These are phyloP conservation scores for Myrica gale DNA, from an alignment of 306 rosid species.

Conservation along the genomic window DNA sequence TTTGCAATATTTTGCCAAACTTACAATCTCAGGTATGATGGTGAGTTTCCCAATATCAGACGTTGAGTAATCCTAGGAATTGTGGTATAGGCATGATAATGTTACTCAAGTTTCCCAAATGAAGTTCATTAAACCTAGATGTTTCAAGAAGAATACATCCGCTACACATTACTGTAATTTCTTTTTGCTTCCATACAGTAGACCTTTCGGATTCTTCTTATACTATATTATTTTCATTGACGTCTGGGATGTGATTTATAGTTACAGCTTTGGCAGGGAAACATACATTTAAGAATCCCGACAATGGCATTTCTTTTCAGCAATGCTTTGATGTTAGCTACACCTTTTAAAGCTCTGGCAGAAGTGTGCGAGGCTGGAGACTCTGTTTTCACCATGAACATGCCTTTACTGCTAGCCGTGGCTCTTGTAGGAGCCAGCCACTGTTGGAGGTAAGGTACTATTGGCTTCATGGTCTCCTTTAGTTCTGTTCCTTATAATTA, in stretches of 20 bases:
- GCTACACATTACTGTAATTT: background rate
- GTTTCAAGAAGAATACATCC: background rate
- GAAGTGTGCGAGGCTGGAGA: constrained; percentile 81
- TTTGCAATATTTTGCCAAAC: constrained; percentile 29
- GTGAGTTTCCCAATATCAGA: constrained; percentile 53
- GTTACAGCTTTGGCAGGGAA: constrained; percentile 47
- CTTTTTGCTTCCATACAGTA: background rate
- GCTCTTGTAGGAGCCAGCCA: constrained; percentile 96
- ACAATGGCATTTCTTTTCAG: constrained; percentile 45
- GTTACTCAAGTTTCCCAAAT: no score
- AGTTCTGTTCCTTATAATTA: constrained; percentile 7
- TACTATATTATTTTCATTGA: background rate
- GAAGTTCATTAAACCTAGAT: constrained; percentile 2
- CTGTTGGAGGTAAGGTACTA: constrained; percentile 82
- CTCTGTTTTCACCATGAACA: constrained; percentile 71
- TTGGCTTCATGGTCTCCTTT: constrained; percentile 24
- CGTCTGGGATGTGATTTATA: constrained; percentile 17
- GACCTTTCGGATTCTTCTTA: background rate
- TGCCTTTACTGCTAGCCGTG: constrained; percentile 82
- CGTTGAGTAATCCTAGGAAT: background rate
- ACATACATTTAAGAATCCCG: constrained; percentile 39
- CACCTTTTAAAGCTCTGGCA: constrained; percentile 72
- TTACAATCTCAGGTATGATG: constrained; percentile 82
- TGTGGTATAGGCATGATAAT: background rate
- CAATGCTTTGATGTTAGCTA: constrained; percentile 57